Conservation (phyloP, 257 asterid genomes). For the Solanum acaule region DNA sequence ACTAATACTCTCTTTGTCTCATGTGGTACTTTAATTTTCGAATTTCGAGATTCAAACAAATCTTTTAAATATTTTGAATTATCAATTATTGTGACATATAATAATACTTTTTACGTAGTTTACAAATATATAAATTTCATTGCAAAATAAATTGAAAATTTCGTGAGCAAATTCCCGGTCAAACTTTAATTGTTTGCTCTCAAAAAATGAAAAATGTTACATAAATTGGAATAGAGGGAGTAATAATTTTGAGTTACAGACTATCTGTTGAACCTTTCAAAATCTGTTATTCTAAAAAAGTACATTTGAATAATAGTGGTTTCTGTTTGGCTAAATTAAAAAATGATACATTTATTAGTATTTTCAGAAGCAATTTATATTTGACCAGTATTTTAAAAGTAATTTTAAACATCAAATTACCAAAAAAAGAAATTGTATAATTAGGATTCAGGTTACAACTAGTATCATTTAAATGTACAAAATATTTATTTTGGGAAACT, state of each 20-base stretch:
- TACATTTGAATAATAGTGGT: neutral
- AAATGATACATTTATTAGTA: neutral
- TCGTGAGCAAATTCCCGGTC: fast-evolving
- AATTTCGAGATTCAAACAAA: too few species aligned
- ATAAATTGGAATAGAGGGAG: too few species aligned
- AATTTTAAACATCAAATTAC: neutral
- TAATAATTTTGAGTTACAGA: neutral
- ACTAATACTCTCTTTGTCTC: neutral
- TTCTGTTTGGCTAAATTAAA: neutral
- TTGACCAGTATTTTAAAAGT: neutral
- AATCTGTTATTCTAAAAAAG: neutral
- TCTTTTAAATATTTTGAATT: too few species aligned
- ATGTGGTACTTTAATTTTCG: fast-evolving
- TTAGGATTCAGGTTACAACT: neutral
- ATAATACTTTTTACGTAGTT: too few species aligned
- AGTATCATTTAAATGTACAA: neutral
- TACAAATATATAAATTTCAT: too few species aligned
- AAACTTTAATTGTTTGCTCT: too few species aligned
- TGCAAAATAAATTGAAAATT: too few species aligned
- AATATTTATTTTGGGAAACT: neutral
- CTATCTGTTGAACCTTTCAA: neutral
- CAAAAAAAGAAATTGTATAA: neutral
- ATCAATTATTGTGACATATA: too few species aligned
- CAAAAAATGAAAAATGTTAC: too few species aligned
- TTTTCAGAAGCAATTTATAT: neutral